Base-by-base conservation (phyloP, 371 early-diverging fungal species). In the Syncephalastrum monosporum region DNA sequence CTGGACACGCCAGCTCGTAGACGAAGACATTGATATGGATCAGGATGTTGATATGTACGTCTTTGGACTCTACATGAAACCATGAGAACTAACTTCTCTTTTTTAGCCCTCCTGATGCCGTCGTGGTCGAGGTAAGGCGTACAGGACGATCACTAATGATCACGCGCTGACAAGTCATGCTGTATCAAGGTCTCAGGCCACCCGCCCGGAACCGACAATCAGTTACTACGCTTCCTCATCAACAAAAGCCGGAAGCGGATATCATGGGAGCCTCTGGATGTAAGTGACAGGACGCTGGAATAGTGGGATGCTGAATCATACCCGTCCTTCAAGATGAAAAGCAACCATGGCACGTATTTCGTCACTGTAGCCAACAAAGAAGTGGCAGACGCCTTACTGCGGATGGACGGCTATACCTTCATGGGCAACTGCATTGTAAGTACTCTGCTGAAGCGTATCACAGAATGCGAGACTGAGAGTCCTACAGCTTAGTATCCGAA, bases 21-120 rank as follows among this genome's bases (percentile, higher is more conserved):
- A 71, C 14, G 74, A 77, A 54, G 77, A 77, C 50, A 74, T 68
- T 42, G 66, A 63, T 29, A 74, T 77, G 77, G 60, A 53, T 6
- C 50, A 61, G 55, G 61, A 63, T 53, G 14, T 47, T n/a, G 41
- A 42, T 21, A 50, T 62, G 38, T 53, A 61, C 54, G 53, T 51
- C 16, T 33, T 33, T 12, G 4, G 33, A 3, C 38, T 4, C n/a
- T 50, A 7, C 42, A 47, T 49, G 41, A 21, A 47, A 43, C 49
- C 17, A n/a, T 42, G 25, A 7, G 38, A 3, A 3, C 14, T 64
- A 53, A 51, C 15, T 12, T 53, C 42, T 21, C 3, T 12, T 6
- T 24, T 24, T 1, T 50, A 64, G 64, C 21, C 38, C 59, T 45
- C 42, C 59, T 50, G 58, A 47, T 16, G 43, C 43, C 38, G 47